Evolutionary conservation across 2,329 filamentous ascomycete species (phyloP).

Genomic region (Akanthomyces uredinophilus): DNA sequence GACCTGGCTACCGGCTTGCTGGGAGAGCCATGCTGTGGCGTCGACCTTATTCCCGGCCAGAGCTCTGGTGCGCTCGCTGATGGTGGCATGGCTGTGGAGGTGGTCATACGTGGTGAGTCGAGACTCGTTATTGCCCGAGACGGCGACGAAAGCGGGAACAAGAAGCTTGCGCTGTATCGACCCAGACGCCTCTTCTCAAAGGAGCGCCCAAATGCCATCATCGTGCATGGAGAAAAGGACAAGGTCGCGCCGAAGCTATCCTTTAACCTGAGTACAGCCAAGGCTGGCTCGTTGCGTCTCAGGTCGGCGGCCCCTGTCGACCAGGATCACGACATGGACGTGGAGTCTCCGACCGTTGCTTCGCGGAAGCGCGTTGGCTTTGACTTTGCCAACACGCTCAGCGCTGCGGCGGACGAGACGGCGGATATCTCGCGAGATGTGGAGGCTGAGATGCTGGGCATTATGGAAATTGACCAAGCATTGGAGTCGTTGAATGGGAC

Average conservation of each 20-base stretch:
- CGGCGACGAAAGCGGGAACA: slow-evolving; percentile 43
- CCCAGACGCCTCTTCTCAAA: slow-evolving; percentile 32
- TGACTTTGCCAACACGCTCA: slow-evolving; percentile 47
- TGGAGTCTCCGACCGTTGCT: slow-evolving; percentile 22
- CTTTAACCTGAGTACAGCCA: slow-evolving; percentile 47
- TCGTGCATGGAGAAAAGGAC: slow-evolving; percentile 45
- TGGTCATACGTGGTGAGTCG: slow-evolving; percentile 51
- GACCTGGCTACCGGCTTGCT: slow-evolving; percentile 50
- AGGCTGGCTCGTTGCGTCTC: slow-evolving; percentile 32
- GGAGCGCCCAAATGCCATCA: slow-evolving; percentile 46
- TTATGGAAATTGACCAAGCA: slow-evolving; percentile 60
- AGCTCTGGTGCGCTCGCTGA: slow-evolving; percentile 23
- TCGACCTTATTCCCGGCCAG: slow-evolving; percentile 38
- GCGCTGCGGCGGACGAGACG: slow-evolving; percentile 47
- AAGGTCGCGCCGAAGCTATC: slow-evolving; percentile 32
- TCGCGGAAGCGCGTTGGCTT: slow-evolving; percentile 36
- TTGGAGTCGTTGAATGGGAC: slow-evolving; percentile 50
- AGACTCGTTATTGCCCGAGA: slow-evolving; percentile 51
- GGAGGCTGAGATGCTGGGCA: slow-evolving; percentile 58
- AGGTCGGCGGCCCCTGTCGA: slow-evolving; percentile 26
- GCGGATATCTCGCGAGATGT: slow-evolving; percentile 49
- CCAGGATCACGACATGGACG: slow-evolving; percentile 19
- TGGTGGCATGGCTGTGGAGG: slow-evolving; percentile 46
- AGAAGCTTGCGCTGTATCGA: slow-evolving; percentile 37
- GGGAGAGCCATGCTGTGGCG: slow-evolving; percentile 52